Percentiles rank a stretch among this genome's conserved stretches.
These are phyloP conservation scores for Vanderwaltozyma verrucispora DNA, from an alignment of 805 yeast genomes.

Conservation along the genomic window DNA sequence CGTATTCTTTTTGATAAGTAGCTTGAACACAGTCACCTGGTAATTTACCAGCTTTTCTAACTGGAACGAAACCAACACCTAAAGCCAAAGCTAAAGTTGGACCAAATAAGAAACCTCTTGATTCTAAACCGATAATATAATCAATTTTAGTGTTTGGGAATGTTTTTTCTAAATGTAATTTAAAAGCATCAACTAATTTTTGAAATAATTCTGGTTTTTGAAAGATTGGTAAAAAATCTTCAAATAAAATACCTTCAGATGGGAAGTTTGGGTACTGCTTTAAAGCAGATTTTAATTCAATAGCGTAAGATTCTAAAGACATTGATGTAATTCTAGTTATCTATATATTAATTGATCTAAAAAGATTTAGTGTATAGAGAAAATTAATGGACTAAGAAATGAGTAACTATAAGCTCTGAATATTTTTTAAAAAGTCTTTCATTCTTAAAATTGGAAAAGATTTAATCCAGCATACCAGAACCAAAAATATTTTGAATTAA, in stretches of 20 bases:
- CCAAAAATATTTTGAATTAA: too few relatives aligned
- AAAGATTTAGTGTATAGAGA: too few relatives aligned
- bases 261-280: constrained; percentile 93
- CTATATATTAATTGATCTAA: too few relatives aligned
- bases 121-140: constrained; percentile 87
- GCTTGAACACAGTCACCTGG: constrained; percentile 77
- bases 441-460: too few relatives aligned
- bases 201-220: constrained; percentile 71
- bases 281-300: constrained; percentile 42
- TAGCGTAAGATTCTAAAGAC: constrained; percentile 28
- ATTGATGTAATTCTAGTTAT: too few relatives aligned
- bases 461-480: too few relatives aligned
- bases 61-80: constrained; percentile 86
- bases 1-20: constrained; percentile 83
- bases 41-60: constrained; percentile 90
- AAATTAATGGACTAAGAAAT: too few relatives aligned
- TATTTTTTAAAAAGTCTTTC: too few relatives aligned
- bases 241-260: constrained; percentile 81
- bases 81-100: constrained; percentile 88
- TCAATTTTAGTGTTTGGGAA: constrained; percentile 58
- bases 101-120: constrained; percentile 95
- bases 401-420: too few relatives aligned
- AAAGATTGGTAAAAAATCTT: constrained; percentile 94
- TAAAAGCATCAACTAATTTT: constrained; percentile 71
- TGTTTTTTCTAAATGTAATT: constrained; percentile 51